Evolutionary conservation across 768 basidiomycete species (phyloP).

Genomic region (Gautieria morchelliformis): DNA sequence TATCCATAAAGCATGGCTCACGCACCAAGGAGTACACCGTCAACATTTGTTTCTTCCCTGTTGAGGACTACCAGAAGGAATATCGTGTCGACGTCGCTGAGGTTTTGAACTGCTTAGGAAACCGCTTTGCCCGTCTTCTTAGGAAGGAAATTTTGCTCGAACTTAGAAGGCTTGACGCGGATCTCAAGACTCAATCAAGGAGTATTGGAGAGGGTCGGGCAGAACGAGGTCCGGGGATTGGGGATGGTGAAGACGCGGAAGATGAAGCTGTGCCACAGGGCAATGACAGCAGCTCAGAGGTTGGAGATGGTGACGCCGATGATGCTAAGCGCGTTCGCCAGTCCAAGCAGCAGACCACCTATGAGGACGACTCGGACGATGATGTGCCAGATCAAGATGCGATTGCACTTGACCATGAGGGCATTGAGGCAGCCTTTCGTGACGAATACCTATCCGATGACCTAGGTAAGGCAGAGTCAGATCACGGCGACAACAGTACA

Average conservation of each 20-base stretch:
- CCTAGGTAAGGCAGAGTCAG: slow-evolving; percentile 18
- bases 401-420: slow-evolving; percentile 40
- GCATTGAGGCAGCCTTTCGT: slow-evolving; percentile 55
- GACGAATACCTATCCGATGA: slow-evolving; percentile 27
- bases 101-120: slow-evolving; percentile 61
- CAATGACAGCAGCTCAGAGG: slow-evolving; percentile 63
- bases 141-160: slow-evolving; percentile 82
- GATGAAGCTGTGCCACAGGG: slow-evolving; percentile 39
- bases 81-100: slow-evolving; percentile 68
- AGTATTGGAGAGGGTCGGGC: slow-evolving; percentile 77
- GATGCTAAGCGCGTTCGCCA: slow-evolving; percentile 66
- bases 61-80: slow-evolving; percentile 72
- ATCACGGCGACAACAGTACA: slow-evolving; percentile 12
- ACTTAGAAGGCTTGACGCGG: slow-evolving; percentile 75
- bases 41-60: slow-evolving; percentile 76
- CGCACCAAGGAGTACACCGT: slow-evolving; percentile 77
- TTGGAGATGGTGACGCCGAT: slow-evolving; percentile 76
- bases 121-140: slow-evolving; percentile 68
- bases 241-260: slow-evolving; percentile 41
- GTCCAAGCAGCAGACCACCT: slow-evolving; percentile 63
- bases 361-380: slow-evolving; percentile 62
- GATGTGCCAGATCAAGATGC: slow-evolving; percentile 35
- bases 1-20: slow-evolving; percentile 54
- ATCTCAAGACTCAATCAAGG: slow-evolving; percentile 66
- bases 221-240: slow-evolving; percentile 30